Base-by-base conservation (phyloP, 176 grass and related monocot genomes). In the Eleusine coracana region DNA sequence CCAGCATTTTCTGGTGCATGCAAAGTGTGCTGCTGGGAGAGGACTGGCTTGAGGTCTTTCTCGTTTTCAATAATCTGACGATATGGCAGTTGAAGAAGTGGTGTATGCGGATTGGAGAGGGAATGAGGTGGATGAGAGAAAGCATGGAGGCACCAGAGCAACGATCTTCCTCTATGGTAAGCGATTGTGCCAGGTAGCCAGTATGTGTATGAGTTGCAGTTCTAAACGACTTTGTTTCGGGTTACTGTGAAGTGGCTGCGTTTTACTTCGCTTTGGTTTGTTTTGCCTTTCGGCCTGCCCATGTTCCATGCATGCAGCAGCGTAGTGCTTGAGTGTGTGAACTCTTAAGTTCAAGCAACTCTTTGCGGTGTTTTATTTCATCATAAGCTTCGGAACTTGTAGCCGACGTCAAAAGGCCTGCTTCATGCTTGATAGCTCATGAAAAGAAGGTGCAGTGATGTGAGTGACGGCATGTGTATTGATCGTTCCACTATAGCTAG, bases 91-190 rank as follows among this genome's bases (percentile, higher is more conserved):
- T 55, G 86, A 72, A 46, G 25, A 48, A 29, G 74, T 61, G 45
- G 54, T n/a, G 54, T 56, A 45, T 46, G 67, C 78, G 28, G 80
- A 88, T 28, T 83, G 86, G 80, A 83, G 80, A 73, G 80, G 86
- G 36, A 78, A 83, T 73, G 74, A 74, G 36, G 80, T 48, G 45
- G 58, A 83, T 48, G 80, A 39, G 37, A 87, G 68, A 48, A 92
- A 45, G 76, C 91, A 87, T 74, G 86, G 86, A 66, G 68, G 87
- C 60, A 63, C 44, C 63, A 87, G 72, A 65, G 86, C 78, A 18
- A 89, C 90, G 2, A 18, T 92, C 52, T 86, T 89, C 71, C 79
- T 86, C 62, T 83, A 87, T 5, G 84, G 90, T 89, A 82, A 92
- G 70, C 34, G 31, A 34, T 8, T 45, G 7, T 66, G 6, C 8